Evolutionary conservation across 2,329 filamentous ascomycete genomes (phyloP).

Genomic region (Gaeumannomyces tritici): DNA sequence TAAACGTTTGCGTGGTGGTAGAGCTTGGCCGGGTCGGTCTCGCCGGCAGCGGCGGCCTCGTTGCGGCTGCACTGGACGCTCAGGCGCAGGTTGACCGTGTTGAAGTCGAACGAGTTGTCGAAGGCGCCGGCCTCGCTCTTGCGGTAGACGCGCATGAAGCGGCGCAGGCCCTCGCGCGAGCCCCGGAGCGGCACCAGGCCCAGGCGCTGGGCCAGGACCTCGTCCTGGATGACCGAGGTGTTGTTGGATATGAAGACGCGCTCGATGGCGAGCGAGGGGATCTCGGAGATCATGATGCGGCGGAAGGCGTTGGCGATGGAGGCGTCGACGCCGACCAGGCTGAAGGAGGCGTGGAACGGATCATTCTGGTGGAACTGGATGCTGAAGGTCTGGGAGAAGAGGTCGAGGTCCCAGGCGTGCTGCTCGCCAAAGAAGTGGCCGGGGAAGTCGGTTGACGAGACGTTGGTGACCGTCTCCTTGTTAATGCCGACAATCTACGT

Average conservation of each 20-base stretch:
- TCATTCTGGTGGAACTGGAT: slow-evolving; percentile 80
- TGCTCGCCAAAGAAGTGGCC: slow-evolving; percentile 86
- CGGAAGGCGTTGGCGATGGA: slow-evolving; percentile 95
- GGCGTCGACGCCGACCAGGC: slow-evolving; percentile 83
- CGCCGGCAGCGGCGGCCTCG: slow-evolving; percentile 56
- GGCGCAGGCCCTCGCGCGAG: slow-evolving; percentile 61
- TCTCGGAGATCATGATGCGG: slow-evolving; percentile 88
- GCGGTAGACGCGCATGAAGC: slow-evolving; percentile 71
- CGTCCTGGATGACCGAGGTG: slow-evolving; percentile 95
- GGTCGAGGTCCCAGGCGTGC: slow-evolving; percentile 34
- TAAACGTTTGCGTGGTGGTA: slow-evolving; percentile 83
- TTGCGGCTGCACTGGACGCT: slow-evolving; percentile 75
- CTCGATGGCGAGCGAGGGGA: slow-evolving; percentile 91
- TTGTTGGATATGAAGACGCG: slow-evolving; percentile 91
- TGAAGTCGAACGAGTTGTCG: slow-evolving; percentile 63
- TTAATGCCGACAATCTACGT: slow-evolving; percentile 74
- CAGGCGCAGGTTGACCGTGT: slow-evolving; percentile 74
- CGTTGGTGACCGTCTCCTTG: slow-evolving; percentile 81
- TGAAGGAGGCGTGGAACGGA: slow-evolving; percentile 72
- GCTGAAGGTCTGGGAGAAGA: slow-evolving; percentile 29
- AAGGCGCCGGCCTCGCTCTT: slow-evolving; percentile 5
- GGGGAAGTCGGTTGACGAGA: slow-evolving; percentile 84
- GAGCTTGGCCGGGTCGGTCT: slow-evolving; percentile 73
- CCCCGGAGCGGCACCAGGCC: slow-evolving; percentile 87
- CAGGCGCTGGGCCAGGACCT: slow-evolving; percentile 83